These are phyloP conservation scores for Colletotrichum tamarilloi DNA, from an alignment of 2,329 filamentous ascomycete species.

Conservation along the genomic window DNA sequence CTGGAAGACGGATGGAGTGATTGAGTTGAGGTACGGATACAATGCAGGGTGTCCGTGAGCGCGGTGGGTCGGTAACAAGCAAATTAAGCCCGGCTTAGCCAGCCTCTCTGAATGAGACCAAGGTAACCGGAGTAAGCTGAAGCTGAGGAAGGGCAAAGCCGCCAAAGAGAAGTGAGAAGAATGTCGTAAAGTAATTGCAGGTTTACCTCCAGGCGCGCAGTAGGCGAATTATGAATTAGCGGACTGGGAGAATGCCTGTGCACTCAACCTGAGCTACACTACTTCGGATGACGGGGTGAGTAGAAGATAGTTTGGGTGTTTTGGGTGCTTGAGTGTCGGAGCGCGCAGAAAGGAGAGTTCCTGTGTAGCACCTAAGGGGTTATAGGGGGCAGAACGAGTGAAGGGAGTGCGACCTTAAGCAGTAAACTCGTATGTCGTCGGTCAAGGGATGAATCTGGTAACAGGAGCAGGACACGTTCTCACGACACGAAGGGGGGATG, in stretches of 20 bases:
- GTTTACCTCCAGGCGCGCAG: conserved; percentile 11
- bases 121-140: too few species aligned
- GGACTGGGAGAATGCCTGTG: conserved; percentile 23
- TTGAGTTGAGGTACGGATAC: background rate
- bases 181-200: conserved; percentile 25
- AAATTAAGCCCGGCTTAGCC: conserved; percentile 14
- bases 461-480: conserved; percentile 19
- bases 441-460: conserved; percentile 27
- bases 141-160: background rate
- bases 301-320: background rate
- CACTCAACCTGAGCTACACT: conserved; percentile 17
- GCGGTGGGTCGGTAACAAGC: conserved; percentile 11
- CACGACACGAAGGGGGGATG: conserved; percentile 7
- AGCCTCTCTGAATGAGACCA: background rate
- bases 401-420: conserved; percentile 17
- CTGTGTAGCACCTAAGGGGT: background rate
- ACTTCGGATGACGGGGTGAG: conserved; percentile 27
- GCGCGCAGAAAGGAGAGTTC: conserved; percentile 7
- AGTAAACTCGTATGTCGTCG: background rate
- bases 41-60: conserved; percentile 7
- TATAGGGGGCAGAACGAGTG: conserved; percentile 21
- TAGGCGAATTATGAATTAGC: conserved; percentile 22
- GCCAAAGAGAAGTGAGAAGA: background rate
- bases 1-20: background rate
- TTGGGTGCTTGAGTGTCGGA: conserved; percentile 6